Evolutionary conservation across 805 yeast genomes (phyloP).

Genomic region (Lachancea sp.): DNA sequence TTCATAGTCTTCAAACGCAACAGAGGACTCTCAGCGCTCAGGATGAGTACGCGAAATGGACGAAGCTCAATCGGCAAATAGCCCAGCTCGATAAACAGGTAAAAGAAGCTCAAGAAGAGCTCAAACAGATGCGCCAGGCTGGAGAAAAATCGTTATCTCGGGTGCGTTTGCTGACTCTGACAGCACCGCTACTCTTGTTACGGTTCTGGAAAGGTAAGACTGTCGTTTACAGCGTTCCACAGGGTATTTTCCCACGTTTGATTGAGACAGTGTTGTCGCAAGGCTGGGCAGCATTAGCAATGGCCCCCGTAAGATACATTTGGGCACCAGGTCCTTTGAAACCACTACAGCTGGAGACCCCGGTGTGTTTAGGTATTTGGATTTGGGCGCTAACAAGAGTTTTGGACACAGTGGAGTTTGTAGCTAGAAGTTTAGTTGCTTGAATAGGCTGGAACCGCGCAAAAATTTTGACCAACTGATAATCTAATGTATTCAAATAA

Average conservation of each 20-base stretch:
- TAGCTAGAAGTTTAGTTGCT: slow-evolving; percentile 10
- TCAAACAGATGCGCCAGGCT: slow-evolving; percentile 19
- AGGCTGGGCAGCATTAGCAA: slow-evolving; percentile 27
- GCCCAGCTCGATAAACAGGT: slow-evolving; percentile 53
- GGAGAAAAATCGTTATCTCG: slow-evolving; percentile 14
- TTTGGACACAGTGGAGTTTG: slow-evolving; percentile 24
- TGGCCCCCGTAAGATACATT: slow-evolving; percentile 23
- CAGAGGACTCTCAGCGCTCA: slow-evolving; percentile 70
- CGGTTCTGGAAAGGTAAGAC: slow-evolving; percentile 31
- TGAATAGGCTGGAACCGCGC: not conserved
- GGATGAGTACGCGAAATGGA: slow-evolving; percentile 95
- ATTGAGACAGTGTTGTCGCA: slow-evolving; percentile 28
- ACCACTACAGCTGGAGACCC: slow-evolving; percentile 11
- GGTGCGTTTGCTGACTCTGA: slow-evolving; percentile 22
- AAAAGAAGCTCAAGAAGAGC: slow-evolving; percentile 35
- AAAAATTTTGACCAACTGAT: too few relatives aligned
- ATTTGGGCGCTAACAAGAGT: slow-evolving; percentile 30
- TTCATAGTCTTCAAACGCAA: slow-evolving; percentile 42
- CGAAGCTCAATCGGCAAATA: slow-evolving; percentile 71
- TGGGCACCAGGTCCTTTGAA: slow-evolving; percentile 6
- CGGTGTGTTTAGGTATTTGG: slow-evolving; percentile 33
- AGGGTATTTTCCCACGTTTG: slow-evolving; percentile 26
- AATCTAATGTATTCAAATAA: too few relatives aligned
- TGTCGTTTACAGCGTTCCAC: slow-evolving; percentile 26
- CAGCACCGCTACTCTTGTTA: slow-evolving; percentile 28